Evolutionary conservation across 2,329 filamentous ascomycete genomes (phyloP).

Genomic region (Fusarium subtropicale): DNA sequence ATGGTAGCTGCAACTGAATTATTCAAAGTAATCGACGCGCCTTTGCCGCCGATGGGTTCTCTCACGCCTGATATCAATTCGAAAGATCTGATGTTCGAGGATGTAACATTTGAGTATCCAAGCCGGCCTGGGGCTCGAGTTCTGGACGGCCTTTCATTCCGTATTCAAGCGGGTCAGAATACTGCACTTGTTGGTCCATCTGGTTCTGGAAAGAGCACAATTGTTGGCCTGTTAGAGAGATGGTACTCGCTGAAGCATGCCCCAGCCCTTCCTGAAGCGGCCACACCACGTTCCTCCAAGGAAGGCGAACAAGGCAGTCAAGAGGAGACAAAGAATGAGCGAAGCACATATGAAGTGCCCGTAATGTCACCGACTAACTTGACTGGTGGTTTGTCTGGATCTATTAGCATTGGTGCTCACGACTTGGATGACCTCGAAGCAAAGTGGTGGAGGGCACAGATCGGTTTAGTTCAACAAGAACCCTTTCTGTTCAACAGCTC

Average conservation of each 20-base stretch:
- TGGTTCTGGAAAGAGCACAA: conserved; percentile 76
- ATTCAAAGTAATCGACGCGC: conserved; percentile 45
- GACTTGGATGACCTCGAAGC: conserved; percentile 25
- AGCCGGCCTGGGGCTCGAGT: conserved; percentile 31
- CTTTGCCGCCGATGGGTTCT: conserved; percentile 28
- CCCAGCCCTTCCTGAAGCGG: conserved; percentile 4
- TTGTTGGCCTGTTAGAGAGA: conserved; percentile 72
- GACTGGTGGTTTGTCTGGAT: conserved; percentile 9
- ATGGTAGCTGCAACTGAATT: conserved; percentile 45
- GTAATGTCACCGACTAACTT: neutral
- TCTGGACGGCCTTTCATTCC: conserved; percentile 62
- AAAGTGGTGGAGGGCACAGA: conserved; percentile 31
- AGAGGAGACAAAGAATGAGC: conserved; percentile 2
- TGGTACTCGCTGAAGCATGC: conserved; percentile 63
- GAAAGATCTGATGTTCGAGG: conserved; percentile 61
- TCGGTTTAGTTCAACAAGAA: conserved; percentile 63
- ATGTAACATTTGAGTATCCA: conserved; percentile 35
- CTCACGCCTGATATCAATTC: conserved; percentile 40
- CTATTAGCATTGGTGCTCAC: conserved; percentile 11
- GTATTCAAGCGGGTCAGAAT: conserved; percentile 67
- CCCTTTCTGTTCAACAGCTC: conserved; percentile 66
- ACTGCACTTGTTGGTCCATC: conserved; percentile 77
- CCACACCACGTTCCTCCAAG: neutral
- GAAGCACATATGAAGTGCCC: conserved; percentile 28
- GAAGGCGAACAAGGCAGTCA: neutral